Conservation (phyloP, 345 rosid species). For the Syzygium oleosum region DNA sequence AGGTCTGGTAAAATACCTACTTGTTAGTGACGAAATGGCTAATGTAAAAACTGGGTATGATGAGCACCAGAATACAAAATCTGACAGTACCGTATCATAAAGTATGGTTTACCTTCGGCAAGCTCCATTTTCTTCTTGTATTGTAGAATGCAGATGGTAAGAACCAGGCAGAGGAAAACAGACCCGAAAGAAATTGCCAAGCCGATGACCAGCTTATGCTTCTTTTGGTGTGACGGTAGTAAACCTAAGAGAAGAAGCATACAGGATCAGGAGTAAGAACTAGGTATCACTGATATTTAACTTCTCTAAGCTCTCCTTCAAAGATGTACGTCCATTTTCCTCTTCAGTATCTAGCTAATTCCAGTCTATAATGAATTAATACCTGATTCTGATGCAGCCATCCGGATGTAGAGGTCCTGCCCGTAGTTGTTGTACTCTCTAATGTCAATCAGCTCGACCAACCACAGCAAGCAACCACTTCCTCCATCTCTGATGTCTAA, state of each 20-base stretch:
- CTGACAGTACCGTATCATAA: neutral
- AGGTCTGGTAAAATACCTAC: neutral
- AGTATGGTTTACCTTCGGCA: neutral
- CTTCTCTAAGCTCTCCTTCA: neutral
- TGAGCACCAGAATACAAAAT: neutral
- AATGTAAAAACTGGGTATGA: neutral
- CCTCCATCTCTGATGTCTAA: slow-evolving; percentile 25
- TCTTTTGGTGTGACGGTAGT: neutral
- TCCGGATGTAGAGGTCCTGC: slow-evolving; percentile 8
- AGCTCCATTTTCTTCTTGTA: neutral
- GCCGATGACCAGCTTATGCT: neutral
- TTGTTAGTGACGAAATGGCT: neutral
- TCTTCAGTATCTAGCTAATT: neutral
- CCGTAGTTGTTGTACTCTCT: neutral
- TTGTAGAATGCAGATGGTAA: neutral
- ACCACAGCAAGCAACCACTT: slow-evolving; percentile 9
- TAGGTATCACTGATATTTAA: neutral
- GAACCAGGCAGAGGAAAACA: neutral
- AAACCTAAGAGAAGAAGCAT: neutral
- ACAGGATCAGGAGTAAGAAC: neutral
- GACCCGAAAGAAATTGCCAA: neutral
- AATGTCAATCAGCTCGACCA: neutral
- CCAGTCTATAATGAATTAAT: neutral
- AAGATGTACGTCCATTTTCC: neutral
- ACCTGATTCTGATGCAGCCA: slow-evolving; percentile 5